A percentile compares a stretch with the other conserved stretches of the same genome.
Conservation (phyloP, 805 yeast species). For the Monosporozyma solicola region DNA sequence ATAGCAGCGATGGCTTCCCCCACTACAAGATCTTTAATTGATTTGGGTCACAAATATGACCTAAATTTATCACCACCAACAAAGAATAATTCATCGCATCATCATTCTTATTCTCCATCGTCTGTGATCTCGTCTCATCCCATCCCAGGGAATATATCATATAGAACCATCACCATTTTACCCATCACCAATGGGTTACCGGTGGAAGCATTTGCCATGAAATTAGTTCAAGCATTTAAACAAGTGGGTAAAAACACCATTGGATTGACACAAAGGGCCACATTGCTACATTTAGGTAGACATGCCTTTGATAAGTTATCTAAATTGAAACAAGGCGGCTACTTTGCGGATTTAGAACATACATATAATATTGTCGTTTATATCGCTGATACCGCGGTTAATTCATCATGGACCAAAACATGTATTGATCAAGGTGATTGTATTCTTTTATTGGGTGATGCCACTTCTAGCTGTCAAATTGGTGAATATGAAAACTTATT, state of each 20-base stretch:
- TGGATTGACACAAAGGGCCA: slow-evolving; percentile 74
- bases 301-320: slow-evolving; percentile 90
- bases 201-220: slow-evolving; percentile 73
- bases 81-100: slow-evolving; percentile 4
- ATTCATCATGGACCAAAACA: slow-evolving; percentile 83
- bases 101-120: slow-evolving; percentile 2
- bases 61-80: slow-evolving; percentile 27
- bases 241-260: slow-evolving; percentile 65
- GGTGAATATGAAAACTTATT: slow-evolving; percentile 82
- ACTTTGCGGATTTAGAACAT: slow-evolving; percentile 86
- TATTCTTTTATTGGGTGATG: slow-evolving; percentile 80
- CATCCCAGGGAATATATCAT: slow-evolving; percentile 21
- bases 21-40: not conserved
- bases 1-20: slow-evolving; percentile 1
- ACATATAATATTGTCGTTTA: slow-evolving; percentile 80
- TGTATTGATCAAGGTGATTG: slow-evolving; percentile 95
- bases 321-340: slow-evolving; percentile 76
- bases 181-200: slow-evolving; percentile 82
- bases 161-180: slow-evolving; percentile 74
- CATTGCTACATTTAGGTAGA: slow-evolving; percentile 72
- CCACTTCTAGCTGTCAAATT: slow-evolving; percentile 56
- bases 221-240: slow-evolving; percentile 60
- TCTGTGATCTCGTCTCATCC: slow-evolving; percentile 1
- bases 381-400: slow-evolving; percentile 75
- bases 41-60: slow-evolving; percentile 20